Percentiles rank a stretch among this genome's conserved stretches.
Evolutionary conservation across 176 grass and related monocot genomes (phyloP).

Genomic region (Thinopyrum elongatum): DNA sequence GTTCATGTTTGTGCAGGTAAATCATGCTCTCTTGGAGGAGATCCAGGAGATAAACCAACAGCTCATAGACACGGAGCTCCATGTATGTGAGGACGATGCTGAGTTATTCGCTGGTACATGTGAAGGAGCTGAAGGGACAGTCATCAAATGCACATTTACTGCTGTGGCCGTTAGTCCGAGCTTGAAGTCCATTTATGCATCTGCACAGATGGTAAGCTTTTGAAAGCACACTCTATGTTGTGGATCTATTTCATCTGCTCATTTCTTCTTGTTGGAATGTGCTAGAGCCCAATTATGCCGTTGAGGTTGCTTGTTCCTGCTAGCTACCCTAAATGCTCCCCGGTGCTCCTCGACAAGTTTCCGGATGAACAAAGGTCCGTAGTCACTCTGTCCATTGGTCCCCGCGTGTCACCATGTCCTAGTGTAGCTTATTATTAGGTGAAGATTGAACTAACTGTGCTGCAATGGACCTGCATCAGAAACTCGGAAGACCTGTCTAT

Average conservation of each 20-base stretch:
- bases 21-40: slow-evolving; percentile 76
- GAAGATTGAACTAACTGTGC: not conserved
- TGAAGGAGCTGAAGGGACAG: slow-evolving; percentile 63
- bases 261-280: slow-evolving; percentile 32
- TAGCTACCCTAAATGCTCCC: slow-evolving; percentile 90
- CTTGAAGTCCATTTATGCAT: slow-evolving; percentile 84
- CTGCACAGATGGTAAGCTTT: slow-evolving; percentile 72
- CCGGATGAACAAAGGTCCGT: slow-evolving; percentile 79
- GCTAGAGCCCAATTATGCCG: slow-evolving; percentile 89
- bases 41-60: slow-evolving; percentile 85
- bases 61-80: slow-evolving; percentile 87
- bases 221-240: not conserved
- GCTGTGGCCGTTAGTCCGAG: slow-evolving; percentile 85
- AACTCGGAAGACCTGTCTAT: slow-evolving; percentile 79
- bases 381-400: not conserved
- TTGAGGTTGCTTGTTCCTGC: slow-evolving; percentile 91
- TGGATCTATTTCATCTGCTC: not conserved
- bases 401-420: not conserved
- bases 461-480: slow-evolving; percentile 37
- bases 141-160: slow-evolving; percentile 91
- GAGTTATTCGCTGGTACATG: slow-evolving; percentile 58
- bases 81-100: slow-evolving; percentile 63
- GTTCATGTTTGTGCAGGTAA: slow-evolving; percentile 55
- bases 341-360: slow-evolving; percentile 86
- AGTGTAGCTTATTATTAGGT: not conserved